Conservation (phyloP, 2,329 filamentous ascomycete species). For the Fusarium armeniacum region DNA sequence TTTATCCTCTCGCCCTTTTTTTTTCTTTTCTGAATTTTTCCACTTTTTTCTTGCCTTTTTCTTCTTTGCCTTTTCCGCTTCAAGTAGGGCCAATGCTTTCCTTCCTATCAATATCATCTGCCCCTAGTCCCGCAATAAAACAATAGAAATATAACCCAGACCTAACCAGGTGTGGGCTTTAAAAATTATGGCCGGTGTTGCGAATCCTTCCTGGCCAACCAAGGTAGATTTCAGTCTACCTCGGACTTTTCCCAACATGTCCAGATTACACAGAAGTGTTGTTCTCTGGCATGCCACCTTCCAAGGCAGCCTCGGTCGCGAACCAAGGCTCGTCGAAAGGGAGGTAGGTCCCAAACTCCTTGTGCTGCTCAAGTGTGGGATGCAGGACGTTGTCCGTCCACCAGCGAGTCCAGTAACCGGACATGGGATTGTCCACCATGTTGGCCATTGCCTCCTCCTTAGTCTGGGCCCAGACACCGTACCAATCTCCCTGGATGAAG, state of each 20-base stretch:
- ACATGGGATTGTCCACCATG: not conserved
- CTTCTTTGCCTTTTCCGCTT: too few species aligned
- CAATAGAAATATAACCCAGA: not conserved
- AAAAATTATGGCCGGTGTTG: not conserved
- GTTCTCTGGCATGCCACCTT: not conserved
- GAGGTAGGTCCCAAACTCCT: not conserved
- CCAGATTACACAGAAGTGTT: not conserved
- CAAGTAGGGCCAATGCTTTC: too few species aligned
- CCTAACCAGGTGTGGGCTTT: not conserved
- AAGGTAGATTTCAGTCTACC: not conserved
- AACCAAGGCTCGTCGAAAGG: not conserved
- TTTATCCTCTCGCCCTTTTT: too few species aligned
- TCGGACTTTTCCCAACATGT: not conserved
- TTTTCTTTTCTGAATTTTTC: too few species aligned
- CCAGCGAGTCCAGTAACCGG: slow-evolving; percentile 3
- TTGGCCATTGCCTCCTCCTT: not conserved
- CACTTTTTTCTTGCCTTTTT: too few species aligned
- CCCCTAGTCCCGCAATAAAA: not conserved
- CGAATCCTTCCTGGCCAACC: not conserved
- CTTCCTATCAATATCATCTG: too few species aligned
- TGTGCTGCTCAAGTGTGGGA: not conserved
- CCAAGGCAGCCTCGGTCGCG: not conserved
- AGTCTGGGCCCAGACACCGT: slow-evolving; percentile 6
- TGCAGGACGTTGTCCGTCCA: not conserved
- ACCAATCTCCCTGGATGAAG: not conserved